Base-by-base conservation (phyloP, 2,329 filamentous ascomycete species). In the Capronia epimyces region DNA sequence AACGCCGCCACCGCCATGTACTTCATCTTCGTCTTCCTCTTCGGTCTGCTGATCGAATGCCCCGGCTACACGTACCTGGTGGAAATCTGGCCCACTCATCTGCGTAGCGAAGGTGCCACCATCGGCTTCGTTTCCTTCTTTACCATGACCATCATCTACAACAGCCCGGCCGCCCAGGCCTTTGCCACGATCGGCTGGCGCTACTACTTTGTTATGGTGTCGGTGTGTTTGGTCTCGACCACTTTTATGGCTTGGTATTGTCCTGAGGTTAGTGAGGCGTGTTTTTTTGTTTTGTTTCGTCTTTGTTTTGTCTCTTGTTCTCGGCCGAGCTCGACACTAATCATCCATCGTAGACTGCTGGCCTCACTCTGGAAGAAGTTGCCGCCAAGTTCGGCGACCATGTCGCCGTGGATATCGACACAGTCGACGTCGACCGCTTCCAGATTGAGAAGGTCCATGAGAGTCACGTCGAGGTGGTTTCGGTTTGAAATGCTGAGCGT, bases 21-120 rank as follows among this genome's bases (percentile, higher is more conserved):
- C 32, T 71, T 67, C 57, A 63, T 70, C 51, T 69, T 65, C 49
- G 66, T 68, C 36, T 57, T 66, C 49, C 71, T 65, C 58, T 72
- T 68, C 65, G 66, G 64, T 32, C 70, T 67, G 24, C 32, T 49
- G 6, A 46, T 56, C 12, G 50, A 53, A 15, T 43, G 47, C 18
- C 40, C 46, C 10, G 50, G 46, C 24, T 48, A 46, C 31, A 45
- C 39, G n/a, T 56, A 50, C 46, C 39, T 47, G n/a, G 43, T 37
- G 8, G 53, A 56, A 32, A 45, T 55, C 16, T 55, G 44, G 39
- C 52, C 52, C 3, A 55, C 43, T 12, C 52, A 55, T 42, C 32
- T 56, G 10, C 53, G 53, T 12, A 48, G 43, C 24, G 42, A 52
- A 27, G 53, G 53, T n/a, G 41, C 42, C n/a, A 44, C 53, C 7